phyloP scores from a whole-genome alignment of 129 eudicot species.

The Flaveria ramosissima region DNA sequence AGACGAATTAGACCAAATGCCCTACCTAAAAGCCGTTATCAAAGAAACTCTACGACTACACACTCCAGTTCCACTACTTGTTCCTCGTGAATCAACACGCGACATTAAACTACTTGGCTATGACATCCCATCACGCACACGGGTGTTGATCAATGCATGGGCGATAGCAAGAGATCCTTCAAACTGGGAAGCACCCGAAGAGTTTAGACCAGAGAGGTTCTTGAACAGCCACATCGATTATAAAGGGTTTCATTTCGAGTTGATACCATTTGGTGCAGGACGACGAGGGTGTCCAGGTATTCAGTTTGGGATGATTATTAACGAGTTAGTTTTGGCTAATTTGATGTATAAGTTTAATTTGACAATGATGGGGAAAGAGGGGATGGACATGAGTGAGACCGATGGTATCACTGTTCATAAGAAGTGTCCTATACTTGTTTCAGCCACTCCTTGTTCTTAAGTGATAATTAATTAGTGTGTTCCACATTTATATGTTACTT shows the following conservation, averaged over 20 bases:
- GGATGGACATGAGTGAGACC: neutral
- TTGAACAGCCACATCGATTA: neutral
- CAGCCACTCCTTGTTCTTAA: neutral
- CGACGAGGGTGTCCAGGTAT: slow-evolving; percentile 7
- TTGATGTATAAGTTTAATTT: slow-evolving; percentile 6
- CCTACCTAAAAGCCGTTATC: neutral
- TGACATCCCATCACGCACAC: neutral
- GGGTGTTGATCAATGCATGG: neutral
- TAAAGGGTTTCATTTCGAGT: slow-evolving; percentile 17
- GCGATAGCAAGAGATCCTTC: neutral
- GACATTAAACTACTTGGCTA: neutral
- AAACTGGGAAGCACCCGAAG: neutral
- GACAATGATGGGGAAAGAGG: neutral
- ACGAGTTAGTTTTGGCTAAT: slow-evolving; percentile 4
- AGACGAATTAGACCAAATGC: neutral
- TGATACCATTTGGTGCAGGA: slow-evolving; percentile 15
- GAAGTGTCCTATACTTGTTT: neutral
- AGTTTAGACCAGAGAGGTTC: slow-evolving; percentile 6
- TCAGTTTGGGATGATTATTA: neutral
- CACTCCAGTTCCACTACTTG: neutral
- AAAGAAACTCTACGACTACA: slow-evolving; percentile 6
- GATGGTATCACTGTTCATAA: neutral
- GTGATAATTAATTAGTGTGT: neutral
- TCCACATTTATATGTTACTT: neutral
- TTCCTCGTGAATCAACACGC: slow-evolving; percentile 1